Evolutionary conservation across 768 basidiomycete species (phyloP).

Genomic region (Mycena vitilis): DNA sequence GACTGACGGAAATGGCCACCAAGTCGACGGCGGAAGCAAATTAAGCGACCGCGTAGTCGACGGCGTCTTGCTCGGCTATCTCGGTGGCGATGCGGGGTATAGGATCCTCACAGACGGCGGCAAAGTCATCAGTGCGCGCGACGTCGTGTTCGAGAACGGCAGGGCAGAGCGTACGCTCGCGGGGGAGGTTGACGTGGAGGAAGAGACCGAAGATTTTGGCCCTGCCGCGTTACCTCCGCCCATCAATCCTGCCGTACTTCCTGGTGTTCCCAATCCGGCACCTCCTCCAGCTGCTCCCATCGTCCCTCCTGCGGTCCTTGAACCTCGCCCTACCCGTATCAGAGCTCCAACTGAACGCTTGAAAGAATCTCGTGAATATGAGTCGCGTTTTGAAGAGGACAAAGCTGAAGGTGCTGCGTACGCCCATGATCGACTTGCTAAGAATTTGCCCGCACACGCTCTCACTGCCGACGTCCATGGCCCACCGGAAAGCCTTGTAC

Average conservation of each 20-base stretch:
- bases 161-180: background rate
- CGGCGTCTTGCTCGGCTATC: constrained; percentile 11
- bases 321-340: background rate
- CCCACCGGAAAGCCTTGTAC: background rate
- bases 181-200: background rate
- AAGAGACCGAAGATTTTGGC: background rate
- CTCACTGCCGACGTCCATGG: background rate
- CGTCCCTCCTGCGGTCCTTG: background rate
- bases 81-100: background rate
- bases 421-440: background rate
- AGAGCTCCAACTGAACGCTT: background rate
- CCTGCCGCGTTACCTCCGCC: background rate
- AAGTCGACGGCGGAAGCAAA: constrained; percentile 8
- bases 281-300: background rate
- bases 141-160: background rate
- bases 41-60: constrained; percentile 1
- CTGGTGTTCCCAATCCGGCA: background rate
- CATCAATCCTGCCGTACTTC: background rate
- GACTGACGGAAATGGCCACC: constrained; percentile 4
- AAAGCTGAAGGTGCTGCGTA: background rate
- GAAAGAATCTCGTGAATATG: background rate
- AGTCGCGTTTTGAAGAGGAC: background rate
- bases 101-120: background rate
- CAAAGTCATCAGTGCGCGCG: background rate
- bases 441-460: background rate